These are phyloP conservation scores for Polyporus tsugae DNA, from an alignment of 1,284 basidiomycete species.

Conservation along the genomic window DNA sequence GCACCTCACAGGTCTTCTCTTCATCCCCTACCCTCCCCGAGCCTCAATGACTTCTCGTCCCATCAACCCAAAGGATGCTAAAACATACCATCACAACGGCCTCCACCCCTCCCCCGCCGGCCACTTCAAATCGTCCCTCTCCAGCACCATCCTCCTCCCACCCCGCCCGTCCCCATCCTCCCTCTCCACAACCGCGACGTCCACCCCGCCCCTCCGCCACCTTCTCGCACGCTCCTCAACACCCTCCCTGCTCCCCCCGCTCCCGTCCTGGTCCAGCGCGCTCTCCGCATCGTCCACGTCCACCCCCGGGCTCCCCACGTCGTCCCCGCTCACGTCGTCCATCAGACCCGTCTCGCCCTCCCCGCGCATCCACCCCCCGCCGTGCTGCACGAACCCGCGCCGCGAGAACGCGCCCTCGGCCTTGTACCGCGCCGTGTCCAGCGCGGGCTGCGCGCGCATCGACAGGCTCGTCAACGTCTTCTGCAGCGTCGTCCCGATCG, in stretches of 20 bases:
- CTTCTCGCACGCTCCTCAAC: slow-evolving; percentile 37
- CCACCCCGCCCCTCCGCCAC: slow-evolving; percentile 45
- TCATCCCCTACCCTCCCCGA: not conserved
- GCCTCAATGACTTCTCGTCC: not conserved
- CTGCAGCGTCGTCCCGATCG: slow-evolving; percentile 51
- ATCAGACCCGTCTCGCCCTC: slow-evolving; percentile 43
- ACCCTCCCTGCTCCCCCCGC: slow-evolving; percentile 19
- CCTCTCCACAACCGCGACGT: slow-evolving; percentile 38
- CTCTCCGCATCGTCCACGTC: slow-evolving; percentile 24
- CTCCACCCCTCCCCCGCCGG: slow-evolving; percentile 68
- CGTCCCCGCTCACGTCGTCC: slow-evolving; percentile 33
- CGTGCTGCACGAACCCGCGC: slow-evolving; percentile 59
- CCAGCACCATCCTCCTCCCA: slow-evolving; percentile 36
- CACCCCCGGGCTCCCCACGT: slow-evolving; percentile 10
- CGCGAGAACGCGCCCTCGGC: slow-evolving; percentile 71
- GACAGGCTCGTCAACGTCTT: slow-evolving; percentile 56
- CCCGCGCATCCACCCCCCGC: slow-evolving; percentile 34
- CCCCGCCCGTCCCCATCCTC: slow-evolving; percentile 27
- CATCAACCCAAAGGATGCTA: not conserved
- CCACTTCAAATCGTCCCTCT: slow-evolving; percentile 67
- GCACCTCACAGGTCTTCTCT: not conserved
- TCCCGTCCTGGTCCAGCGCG: slow-evolving; percentile 33
- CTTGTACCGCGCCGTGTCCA: slow-evolving; percentile 67
- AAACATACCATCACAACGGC: slow-evolving; percentile 45
- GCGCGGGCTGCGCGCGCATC: slow-evolving; percentile 54